Percentiles rank a stretch among this genome's conserved stretches.
phyloP scores from a whole-genome alignment of 352 stramenopile species.

The Pythium sukuiense region DNA sequence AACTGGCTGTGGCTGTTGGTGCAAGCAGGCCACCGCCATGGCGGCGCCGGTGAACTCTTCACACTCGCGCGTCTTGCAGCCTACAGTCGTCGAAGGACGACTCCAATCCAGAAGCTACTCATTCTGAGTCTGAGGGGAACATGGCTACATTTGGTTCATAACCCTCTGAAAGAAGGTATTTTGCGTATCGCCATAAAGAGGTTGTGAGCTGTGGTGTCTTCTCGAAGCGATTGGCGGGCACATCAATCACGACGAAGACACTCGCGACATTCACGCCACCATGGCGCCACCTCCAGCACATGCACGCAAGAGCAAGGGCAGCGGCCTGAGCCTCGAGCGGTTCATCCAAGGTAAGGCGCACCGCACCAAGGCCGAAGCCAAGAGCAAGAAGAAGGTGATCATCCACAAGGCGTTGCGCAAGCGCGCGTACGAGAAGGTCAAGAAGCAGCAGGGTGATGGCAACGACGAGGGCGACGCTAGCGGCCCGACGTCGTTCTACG shows the following conservation, averaged over 20 bases:
- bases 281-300: slow-evolving; percentile 13
- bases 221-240: slow-evolving; percentile 11
- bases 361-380: slow-evolving; percentile 70
- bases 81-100: slow-evolving; percentile 23
- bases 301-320: slow-evolving; percentile 49
- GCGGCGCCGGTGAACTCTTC: slow-evolving; percentile 31
- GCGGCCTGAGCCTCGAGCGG: slow-evolving; percentile 80
- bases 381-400: slow-evolving; percentile 83
- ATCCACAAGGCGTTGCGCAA: slow-evolving; percentile 80
- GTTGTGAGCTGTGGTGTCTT: background rate
- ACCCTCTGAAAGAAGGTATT: slow-evolving; percentile 16
- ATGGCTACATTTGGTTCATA: slow-evolving; percentile 20
- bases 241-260: slow-evolving; percentile 7
- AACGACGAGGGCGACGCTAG: slow-evolving; percentile 9
- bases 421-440: slow-evolving; percentile 82
- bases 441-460: slow-evolving; percentile 39
- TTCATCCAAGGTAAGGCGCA: slow-evolving; percentile 88
- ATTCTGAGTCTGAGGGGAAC: slow-evolving; percentile 38
- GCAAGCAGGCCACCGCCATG: slow-evolving; percentile 69
- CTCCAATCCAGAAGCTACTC: slow-evolving; percentile 64
- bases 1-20: slow-evolving; percentile 85
- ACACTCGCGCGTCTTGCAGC: background rate
- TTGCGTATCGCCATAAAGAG: slow-evolving; percentile 4
- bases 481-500: slow-evolving; percentile 68
- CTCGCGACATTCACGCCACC: background rate